Base-by-base conservation (phyloP, 805 yeast genomes). In the Kazachstania taianensis region DNA sequence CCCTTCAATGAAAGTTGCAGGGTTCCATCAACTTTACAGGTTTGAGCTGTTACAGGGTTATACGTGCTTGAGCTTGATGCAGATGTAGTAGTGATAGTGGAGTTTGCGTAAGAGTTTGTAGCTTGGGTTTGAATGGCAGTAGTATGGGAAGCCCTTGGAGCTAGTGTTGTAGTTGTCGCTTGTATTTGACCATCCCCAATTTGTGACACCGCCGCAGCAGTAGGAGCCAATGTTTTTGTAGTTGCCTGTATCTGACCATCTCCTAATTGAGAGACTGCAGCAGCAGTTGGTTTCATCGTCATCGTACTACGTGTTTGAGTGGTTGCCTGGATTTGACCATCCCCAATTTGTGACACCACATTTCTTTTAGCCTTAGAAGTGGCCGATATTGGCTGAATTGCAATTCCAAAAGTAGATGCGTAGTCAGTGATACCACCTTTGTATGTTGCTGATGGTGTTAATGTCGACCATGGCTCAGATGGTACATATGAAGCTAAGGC, bases 271-370 rank as follows among this genome's bases (percentile, higher is more conserved):
- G 53, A 49, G 23, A 49, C 40, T 53, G 71, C 57, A 26, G 62
- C 51, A n/a, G n/a, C n/a, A n/a, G n/a, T n/a, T 8, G 57, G 39
- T 29, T 45, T 47, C 52, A 51, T 32, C 28, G 42, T 36, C 41
- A 35, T 39, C 33, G 65, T 61, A 33, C 69, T 37, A 37, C 71
- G 68, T 36, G 48, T 18, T 28, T 37, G 41, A 22, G 59, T 45
- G n/a, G 52, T 41, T 15, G 70, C 56, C 39, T 41, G 44, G 52
- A 73, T 62, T 61, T 74, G 79, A 51, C 80, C 80, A 48, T 75
- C 81, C 46, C 69, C 68, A 38, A 75, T 73, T 60, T 73, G 79
- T 41, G 75, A 62, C 33, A 74, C 61, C 38, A 62, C 70, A 22
- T 52, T 60, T 50, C 64, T 58, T 49, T 53, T 62, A 19, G 63